These are phyloP conservation scores for Psophocarpus tetragonolobus DNA, from an alignment of 306 rosid genomes.

Conservation along the genomic window DNA sequence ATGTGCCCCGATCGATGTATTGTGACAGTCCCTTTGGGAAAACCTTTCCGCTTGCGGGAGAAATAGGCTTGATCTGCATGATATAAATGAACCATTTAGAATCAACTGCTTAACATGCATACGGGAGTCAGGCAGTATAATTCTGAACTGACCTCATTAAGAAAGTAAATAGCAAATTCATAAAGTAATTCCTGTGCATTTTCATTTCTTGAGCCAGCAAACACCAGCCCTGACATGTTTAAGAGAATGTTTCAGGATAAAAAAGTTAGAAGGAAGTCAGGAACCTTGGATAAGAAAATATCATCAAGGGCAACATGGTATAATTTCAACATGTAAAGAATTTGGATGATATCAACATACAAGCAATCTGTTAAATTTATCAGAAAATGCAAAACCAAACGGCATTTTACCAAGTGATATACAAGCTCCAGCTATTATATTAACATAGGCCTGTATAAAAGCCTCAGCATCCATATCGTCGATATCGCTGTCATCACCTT, in stretches of 20 bases:
- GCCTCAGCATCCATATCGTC: constrained; percentile 91
- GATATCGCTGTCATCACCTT: constrained; percentile 62
- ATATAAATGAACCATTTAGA: constrained; percentile 16
- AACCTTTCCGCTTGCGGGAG: constrained; percentile 55
- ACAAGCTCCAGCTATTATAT: constrained; percentile 92
- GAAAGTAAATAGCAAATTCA: constrained; percentile 77
- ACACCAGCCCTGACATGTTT: constrained; percentile 71
- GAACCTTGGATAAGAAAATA: neutral
- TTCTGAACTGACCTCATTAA: constrained; percentile 71
- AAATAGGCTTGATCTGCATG: constrained; percentile 80
- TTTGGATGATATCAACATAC: constrained; percentile 1
- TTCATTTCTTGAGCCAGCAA: constrained; percentile 90
- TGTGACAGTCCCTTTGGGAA: constrained; percentile 87
- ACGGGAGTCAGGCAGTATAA: constrained; percentile 23
- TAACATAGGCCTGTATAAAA: constrained; percentile 89
- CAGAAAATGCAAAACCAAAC: constrained; percentile 34
- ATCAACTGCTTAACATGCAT: constrained; percentile 25
- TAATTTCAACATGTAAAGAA: constrained; percentile 7
- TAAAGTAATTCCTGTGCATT: constrained; percentile 83
- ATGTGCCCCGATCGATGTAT: constrained; percentile 84
- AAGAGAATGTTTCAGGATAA: constrained; percentile 31
- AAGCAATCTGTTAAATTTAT: neutral
- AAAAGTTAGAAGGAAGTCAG: constrained; percentile 18
- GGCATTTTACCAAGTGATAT: constrained; percentile 77
- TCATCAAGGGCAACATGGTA: neutral